Evolutionary conservation across 169 alveolate species (phyloP), one percentile per base, ranked within the genome.

Genomic region (Pseudocohnilembus persalinus): DNA sequence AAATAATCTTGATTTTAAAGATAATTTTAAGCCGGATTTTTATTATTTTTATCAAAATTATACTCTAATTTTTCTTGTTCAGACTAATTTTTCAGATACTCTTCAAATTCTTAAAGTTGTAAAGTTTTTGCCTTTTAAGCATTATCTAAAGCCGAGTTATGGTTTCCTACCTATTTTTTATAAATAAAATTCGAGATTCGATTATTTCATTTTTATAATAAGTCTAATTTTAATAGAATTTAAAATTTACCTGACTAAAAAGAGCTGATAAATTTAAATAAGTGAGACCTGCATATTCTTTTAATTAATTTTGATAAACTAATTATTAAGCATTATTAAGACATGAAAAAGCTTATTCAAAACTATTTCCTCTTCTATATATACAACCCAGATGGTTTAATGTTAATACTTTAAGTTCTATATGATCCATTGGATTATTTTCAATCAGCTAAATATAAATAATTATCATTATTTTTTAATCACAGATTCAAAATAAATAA

Each of bases 261-360:
- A 79, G 31, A 63, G 84, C 84, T 4, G 84, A 79, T 63, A 79
- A 63, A 63, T 79, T 79, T 72, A 79, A 79, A 63, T 79, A 79
- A 29, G 84, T 79, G 29, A 79, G 35, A 6, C 84, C 84, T 63
- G 49, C 30, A 79, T 79, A 49, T 20, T 49, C 29, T 79, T 73
- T 79, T 63, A 34, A 28, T 29, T 63, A 29, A 29, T 31, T 30
- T 27, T 79, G n/a, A 31, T 29, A 49, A 29, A 79, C 34, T 0
- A 63, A 49, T 28, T 63, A 29, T 25, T 49, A 72, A 20, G 84
- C 84, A 35, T 79, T 35, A 16, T 79, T 75, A 29, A 49, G 49
- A 72, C n/a, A 29, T 20, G 31, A 30, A 33, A 29, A 35, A 4
- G 84, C 84, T 63, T 63, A 49, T 26, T 64, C 29, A 29, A 63